Evolutionary conservation across 495 filamentous ascomycete species (phyloP).

Genomic region (Penicillium coprophilum): DNA sequence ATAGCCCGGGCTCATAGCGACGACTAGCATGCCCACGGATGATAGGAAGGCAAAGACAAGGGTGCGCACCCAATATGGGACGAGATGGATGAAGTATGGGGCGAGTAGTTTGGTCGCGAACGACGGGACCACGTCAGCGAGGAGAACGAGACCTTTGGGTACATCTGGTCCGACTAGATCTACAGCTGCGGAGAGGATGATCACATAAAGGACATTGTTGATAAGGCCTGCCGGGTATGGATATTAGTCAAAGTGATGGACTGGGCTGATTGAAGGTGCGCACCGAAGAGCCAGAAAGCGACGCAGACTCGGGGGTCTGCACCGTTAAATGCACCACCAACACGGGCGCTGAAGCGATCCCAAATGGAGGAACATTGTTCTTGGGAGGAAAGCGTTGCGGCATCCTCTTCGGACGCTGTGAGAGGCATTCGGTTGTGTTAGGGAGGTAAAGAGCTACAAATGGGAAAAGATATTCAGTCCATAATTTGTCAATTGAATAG

Average conservation of each 20-base stretch:
- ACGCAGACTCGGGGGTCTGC: constrained; percentile 70
- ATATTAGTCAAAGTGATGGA: background rate
- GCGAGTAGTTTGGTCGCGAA: constrained; percentile 85
- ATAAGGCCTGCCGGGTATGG: constrained; percentile 66
- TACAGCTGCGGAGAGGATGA: constrained; percentile 92
- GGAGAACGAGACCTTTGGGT: constrained; percentile 88
- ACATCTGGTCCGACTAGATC: constrained; percentile 85
- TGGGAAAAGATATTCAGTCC: background rate
- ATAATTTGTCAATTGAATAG: background rate
- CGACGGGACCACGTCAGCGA: constrained; percentile 86
- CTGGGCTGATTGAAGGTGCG: constrained; percentile 12
- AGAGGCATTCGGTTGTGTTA: constrained; percentile 18
- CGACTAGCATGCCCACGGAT: constrained; percentile 78
- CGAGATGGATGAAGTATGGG: constrained; percentile 86
- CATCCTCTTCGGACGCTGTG: constrained; percentile 19
- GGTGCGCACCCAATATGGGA: constrained; percentile 77
- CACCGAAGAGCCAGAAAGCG: constrained; percentile 95
- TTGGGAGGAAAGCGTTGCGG: constrained; percentile 62
- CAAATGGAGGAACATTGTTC: constrained; percentile 69
- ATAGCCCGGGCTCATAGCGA: constrained; percentile 71
- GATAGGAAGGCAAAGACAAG: constrained; percentile 70
- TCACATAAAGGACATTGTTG: constrained; percentile 97
- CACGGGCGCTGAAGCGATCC: constrained; percentile 63
- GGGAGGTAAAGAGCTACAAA: constrained; percentile 17
- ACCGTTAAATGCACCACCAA: constrained; percentile 62